Evolutionary conservation across 2,329 filamentous ascomycete species (phyloP).

Genomic region (Podosphaera fusca): DNA sequence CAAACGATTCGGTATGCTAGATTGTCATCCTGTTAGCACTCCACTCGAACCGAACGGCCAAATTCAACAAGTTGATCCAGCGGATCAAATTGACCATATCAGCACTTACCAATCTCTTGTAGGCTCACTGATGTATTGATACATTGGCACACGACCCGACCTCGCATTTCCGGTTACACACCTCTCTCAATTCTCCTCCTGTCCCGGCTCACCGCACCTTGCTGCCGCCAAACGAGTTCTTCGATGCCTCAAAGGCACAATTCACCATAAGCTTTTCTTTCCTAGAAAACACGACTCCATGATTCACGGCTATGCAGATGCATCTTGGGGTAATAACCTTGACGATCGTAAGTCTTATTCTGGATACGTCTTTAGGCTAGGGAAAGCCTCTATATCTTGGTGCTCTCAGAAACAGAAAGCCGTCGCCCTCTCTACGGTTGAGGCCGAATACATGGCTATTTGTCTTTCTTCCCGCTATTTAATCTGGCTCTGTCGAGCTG

Average conservation of each 20-base stretch:
- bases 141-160: background rate
- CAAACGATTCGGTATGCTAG: background rate
- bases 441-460: background rate
- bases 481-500: background rate
- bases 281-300: background rate
- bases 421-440: background rate
- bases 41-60: background rate
- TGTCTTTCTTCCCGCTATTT: background rate
- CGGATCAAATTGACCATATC: background rate
- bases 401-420: background rate
- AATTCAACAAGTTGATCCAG: background rate
- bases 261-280: background rate
- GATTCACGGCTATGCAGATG: background rate
- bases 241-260: background rate
- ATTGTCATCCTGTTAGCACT: slow-evolving; percentile 1
- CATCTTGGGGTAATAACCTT: background rate
- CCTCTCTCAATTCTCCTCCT: background rate
- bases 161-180: background rate
- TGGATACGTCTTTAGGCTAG: background rate
- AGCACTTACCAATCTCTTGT: background rate
- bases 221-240: background rate
- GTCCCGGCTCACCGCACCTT: background rate
- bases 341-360: slow-evolving; percentile 1
- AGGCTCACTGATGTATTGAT: background rate
- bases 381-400: background rate